These are phyloP conservation scores for Strobilomyces dryophilus DNA, from an alignment of 768 basidiomycete genomes.

Conservation along the genomic window DNA sequence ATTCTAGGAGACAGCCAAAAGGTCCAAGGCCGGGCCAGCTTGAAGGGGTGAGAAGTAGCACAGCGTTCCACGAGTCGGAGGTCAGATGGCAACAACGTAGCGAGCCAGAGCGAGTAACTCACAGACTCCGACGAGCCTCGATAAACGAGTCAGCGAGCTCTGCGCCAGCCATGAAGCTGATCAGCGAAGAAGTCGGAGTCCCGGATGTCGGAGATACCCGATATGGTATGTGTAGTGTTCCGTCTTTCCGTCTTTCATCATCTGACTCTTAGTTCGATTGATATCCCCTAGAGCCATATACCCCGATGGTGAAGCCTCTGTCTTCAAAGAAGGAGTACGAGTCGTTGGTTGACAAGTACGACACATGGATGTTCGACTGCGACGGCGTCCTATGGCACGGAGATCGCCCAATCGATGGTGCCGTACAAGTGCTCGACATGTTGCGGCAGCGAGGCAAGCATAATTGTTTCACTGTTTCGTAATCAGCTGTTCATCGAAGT, in stretches of 20 bases:
- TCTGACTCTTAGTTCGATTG: neutral
- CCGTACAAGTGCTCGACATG: constrained; percentile 65
- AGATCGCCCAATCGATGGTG: constrained; percentile 73
- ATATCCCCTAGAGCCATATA: constrained; percentile 14
- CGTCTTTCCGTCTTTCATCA: constrained; percentile 5
- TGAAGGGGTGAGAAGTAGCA: too few relatives aligned
- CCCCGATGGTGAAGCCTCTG: constrained; percentile 22
- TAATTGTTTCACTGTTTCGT: neutral
- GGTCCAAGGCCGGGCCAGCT: too few relatives aligned
- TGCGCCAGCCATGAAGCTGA: neutral
- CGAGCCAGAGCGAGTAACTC: neutral
- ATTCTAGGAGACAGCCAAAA: too few relatives aligned
- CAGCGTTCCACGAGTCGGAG: too few relatives aligned
- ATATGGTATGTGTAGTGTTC: constrained; percentile 21
- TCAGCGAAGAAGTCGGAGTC: neutral
- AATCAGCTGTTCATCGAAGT: constrained; percentile 1
- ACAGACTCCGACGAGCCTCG: neutral
- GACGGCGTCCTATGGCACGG: constrained; percentile 95
- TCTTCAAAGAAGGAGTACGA: constrained; percentile 44
- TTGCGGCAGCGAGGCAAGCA: constrained; percentile 69
- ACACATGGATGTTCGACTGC: constrained; percentile 96
- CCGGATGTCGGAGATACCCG: neutral
- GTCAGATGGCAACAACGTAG: neutral
- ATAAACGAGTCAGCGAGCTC: neutral
- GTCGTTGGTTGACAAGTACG: constrained; percentile 58